Evolutionary conservation across 164 flowering plant genomes (phyloP).

Genomic region (Dillenia turbinata): DNA sequence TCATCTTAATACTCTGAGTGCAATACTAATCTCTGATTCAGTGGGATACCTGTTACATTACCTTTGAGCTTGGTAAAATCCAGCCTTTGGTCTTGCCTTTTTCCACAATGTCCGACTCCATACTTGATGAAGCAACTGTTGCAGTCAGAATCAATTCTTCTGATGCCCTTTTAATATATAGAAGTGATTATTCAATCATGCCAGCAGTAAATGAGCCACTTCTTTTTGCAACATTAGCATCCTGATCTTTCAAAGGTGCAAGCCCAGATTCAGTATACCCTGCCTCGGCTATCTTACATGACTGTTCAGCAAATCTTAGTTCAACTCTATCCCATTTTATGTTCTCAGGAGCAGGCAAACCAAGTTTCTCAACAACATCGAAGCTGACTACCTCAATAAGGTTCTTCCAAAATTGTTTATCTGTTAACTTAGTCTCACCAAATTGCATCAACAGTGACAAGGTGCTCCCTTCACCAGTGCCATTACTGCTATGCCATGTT

Average conservation of each 20-base stretch:
- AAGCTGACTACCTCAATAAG: slow-evolving; percentile 51
- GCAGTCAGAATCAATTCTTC: slow-evolving; percentile 70
- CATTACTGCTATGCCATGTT: slow-evolving; percentile 7
- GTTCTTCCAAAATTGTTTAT: slow-evolving; percentile 62
- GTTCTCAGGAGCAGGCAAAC: slow-evolving; percentile 58
- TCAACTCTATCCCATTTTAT: slow-evolving; percentile 85
- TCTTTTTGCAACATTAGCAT: slow-evolving; percentile 20
- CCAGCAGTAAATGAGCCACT: slow-evolving; percentile 17
- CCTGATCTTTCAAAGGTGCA: slow-evolving; percentile 49
- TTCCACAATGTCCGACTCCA: slow-evolving; percentile 24
- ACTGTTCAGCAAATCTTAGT: slow-evolving; percentile 53
- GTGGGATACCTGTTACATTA: slow-evolving; percentile 10
- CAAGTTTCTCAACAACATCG: slow-evolving; percentile 65
- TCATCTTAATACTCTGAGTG: slow-evolving; percentile 36
- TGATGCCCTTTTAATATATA: slow-evolving; percentile 72
- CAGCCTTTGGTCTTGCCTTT: slow-evolving; percentile 20
- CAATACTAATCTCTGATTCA: slow-evolving; percentile 14
- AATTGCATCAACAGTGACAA: slow-evolving; percentile 12
- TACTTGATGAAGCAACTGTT: slow-evolving; percentile 46
- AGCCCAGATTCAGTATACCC: slow-evolving; percentile 85
- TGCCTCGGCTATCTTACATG: slow-evolving; percentile 63
- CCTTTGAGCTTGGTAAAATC: slow-evolving; percentile 16
- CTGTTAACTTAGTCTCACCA: slow-evolving; percentile 31
- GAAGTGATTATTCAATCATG: slow-evolving; percentile 44
- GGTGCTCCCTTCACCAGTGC: slow-evolving; percentile 10